phyloP scores from a whole-genome alignment of 805 yeast genomes.

The Candida saitoana region DNA sequence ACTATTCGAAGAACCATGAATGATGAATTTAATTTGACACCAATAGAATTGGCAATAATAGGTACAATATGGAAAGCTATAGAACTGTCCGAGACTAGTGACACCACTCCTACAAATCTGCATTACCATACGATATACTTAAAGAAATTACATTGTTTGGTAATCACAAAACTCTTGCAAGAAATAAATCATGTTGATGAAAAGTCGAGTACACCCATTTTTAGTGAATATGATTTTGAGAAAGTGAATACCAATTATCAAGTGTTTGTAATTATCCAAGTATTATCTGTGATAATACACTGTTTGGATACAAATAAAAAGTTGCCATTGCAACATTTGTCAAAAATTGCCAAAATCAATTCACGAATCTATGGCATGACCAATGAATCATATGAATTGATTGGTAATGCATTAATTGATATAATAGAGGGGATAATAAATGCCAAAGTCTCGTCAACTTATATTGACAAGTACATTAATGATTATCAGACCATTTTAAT shows the following conservation, averaged over 20 bases:
- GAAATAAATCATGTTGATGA: neutral
- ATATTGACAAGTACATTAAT: constrained; percentile 1
- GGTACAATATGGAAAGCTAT: constrained; percentile 3
- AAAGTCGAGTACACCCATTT: neutral
- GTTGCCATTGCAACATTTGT: constrained; percentile 9
- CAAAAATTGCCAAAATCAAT: constrained; percentile 12
- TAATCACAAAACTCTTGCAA: neutral
- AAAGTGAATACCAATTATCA: constrained; percentile 13
- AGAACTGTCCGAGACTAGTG: neutral
- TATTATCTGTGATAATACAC: constrained; percentile 13
- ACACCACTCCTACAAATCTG: neutral
- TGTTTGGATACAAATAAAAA: constrained; percentile 12
- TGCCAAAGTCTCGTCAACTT: neutral
- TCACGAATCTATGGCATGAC: constrained; percentile 16
- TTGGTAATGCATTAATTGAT: constrained; percentile 18
- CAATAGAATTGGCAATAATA: neutral
- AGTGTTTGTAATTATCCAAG: constrained; percentile 13
- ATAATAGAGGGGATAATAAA: constrained; percentile 8
- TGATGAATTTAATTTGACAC: neutral
- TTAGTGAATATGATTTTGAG: constrained; percentile 6
- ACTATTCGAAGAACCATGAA: neutral
- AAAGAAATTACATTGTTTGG: neutral
- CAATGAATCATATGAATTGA: constrained; percentile 9
- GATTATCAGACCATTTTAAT: constrained; percentile 5
- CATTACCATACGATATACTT: neutral